phyloP scores from a whole-genome alignment of 805 yeast genomes.

The Monosporozyma aerobia region DNA sequence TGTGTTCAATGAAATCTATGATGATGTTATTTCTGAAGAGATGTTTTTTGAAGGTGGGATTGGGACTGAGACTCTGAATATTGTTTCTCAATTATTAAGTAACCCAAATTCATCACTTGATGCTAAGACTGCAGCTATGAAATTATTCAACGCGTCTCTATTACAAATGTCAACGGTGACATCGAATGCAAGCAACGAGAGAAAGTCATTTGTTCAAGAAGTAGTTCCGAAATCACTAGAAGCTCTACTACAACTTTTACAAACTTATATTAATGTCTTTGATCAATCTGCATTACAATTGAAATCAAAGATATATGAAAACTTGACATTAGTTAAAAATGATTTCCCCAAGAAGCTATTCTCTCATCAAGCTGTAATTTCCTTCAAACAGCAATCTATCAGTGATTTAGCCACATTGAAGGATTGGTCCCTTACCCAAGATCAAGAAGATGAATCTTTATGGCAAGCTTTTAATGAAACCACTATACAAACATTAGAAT shows the following conservation, averaged over 20 bases:
- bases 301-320: constrained; percentile 16
- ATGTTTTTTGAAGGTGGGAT: constrained; percentile 74
- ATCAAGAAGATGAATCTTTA: constrained; percentile 1
- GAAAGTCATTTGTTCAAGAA: constrained; percentile 13
- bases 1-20: constrained; percentile 67
- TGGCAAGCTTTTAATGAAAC: constrained; percentile 13
- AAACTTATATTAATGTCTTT: constrained; percentile 2
- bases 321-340: constrained; percentile 14
- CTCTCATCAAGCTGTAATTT: constrained; percentile 3
- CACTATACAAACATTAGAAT: constrained; percentile 16
- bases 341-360: constrained; percentile 20
- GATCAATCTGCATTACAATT: constrained; percentile 6
- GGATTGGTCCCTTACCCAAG: not conserved
- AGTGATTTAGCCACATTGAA: constrained; percentile 11
- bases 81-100: constrained; percentile 37
- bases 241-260: constrained; percentile 8
- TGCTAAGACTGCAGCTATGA: constrained; percentile 40
- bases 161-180: constrained; percentile 37
- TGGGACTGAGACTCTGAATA: constrained; percentile 45
- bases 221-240: constrained; percentile 13
- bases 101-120: constrained; percentile 23
- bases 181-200: constrained; percentile 7
- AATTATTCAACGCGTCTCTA: constrained; percentile 45
- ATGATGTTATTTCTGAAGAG: constrained; percentile 76
- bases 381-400: constrained; percentile 10